These are phyloP conservation scores for Sporopachydermia quercuum DNA, from an alignment of 805 yeast species.

Conservation along the genomic window DNA sequence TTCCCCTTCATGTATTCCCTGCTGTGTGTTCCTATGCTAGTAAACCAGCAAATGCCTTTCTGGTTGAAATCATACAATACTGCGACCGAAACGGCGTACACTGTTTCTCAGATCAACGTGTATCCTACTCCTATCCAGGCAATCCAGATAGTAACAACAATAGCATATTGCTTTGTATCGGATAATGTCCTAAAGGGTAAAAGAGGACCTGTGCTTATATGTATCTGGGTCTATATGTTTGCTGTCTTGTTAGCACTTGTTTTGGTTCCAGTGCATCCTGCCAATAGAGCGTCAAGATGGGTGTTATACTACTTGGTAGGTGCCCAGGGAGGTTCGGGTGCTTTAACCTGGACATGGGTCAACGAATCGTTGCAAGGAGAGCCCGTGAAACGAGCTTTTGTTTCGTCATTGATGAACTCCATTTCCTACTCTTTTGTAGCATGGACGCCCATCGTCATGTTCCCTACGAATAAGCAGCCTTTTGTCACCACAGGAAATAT, in stretches of 20 bases:
- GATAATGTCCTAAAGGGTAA: constrained; percentile 5
- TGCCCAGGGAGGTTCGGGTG: constrained; percentile 3
- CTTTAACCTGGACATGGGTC: constrained; percentile 6
- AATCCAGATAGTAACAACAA: constrained; percentile 6
- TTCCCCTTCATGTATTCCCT: no score
- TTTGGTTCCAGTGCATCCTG: constrained; percentile 5
- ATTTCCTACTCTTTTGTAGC: constrained; percentile 5
- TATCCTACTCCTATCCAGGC: constrained; percentile 7
- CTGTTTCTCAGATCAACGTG: constrained; percentile 6
- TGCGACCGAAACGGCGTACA: constrained; percentile 3
- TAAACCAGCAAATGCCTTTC: no score
- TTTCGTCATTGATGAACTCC: constrained; percentile 6
- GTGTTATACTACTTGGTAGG: constrained; percentile 5
- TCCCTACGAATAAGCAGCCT: constrained; percentile 6
- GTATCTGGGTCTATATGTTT: neutral
- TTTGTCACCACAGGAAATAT: no score
- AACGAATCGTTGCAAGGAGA: constrained; percentile 6
- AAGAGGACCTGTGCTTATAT: constrained; percentile 4
- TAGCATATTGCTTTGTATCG: constrained; percentile 6
- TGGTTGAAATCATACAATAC: constrained; percentile 8
- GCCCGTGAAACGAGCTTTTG: constrained; percentile 6
- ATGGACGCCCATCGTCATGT: constrained; percentile 5
- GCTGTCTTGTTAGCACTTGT: constrained; percentile 4
- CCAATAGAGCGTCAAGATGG: constrained; percentile 5
- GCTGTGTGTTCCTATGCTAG: no score